A percentile compares a stretch with the other conserved stretches of the same genome.
These are phyloP conservation scores for Cryptococcus amylolentus DNA, from an alignment of 1,284 basidiomycete species.

Conservation along the genomic window DNA sequence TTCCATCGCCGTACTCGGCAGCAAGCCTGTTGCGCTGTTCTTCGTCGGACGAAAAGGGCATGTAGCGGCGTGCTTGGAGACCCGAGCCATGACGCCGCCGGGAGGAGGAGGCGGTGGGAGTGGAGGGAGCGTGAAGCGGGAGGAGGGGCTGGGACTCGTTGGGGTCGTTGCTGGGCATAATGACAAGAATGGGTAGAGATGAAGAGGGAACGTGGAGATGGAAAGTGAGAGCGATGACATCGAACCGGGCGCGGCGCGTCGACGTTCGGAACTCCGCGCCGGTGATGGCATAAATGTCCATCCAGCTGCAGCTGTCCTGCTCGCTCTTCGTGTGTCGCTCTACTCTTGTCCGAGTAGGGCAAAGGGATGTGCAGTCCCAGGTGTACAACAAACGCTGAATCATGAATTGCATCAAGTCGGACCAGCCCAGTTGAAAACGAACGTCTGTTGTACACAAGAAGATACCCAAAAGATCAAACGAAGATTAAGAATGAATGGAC, in stretches of 20 bases:
- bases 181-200: neutral
- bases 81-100: neutral
- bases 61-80: neutral
- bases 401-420: too few species aligned
- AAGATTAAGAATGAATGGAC: neutral
- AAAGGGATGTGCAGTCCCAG: too few species aligned
- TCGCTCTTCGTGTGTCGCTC: too few species aligned
- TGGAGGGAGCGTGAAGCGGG: neutral
- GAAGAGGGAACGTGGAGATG: neutral
- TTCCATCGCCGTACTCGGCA: neutral
- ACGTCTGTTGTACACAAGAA: neutral
- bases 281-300: too few species aligned
- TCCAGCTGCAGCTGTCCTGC: too few species aligned
- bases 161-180: neutral
- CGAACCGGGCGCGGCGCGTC: neutral
- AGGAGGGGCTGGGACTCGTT: slow-evolving; percentile 4
- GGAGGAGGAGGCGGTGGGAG: neutral
- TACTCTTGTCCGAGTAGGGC: too few species aligned
- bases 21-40: too few species aligned
- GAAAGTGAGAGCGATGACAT: neutral
- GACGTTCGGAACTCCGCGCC: too few species aligned
- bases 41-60: neutral
- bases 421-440: too few species aligned
- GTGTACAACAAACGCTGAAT: too few species aligned
- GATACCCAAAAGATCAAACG: neutral